Percentiles rank a stretch among this genome's conserved stretches.
Evolutionary conservation across 163 green algal species (phyloP).

Genomic region (Scenedesmus sp.): DNA sequence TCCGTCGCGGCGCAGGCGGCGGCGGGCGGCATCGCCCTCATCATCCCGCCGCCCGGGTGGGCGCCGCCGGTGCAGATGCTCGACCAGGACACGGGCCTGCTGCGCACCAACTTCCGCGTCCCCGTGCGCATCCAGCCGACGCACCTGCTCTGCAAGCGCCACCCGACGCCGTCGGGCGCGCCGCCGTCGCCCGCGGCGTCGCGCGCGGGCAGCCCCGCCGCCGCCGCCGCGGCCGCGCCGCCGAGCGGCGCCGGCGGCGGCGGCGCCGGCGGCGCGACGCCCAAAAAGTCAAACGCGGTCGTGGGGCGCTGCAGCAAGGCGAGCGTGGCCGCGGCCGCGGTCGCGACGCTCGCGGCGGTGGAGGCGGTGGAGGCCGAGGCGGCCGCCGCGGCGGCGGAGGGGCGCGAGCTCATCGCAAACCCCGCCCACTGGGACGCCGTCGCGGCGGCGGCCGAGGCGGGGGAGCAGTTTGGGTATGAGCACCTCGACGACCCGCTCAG

Average conservation of each 20-base stretch:
- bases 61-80: constrained; percentile 78
- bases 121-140: constrained; percentile 38
- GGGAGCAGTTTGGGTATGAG: constrained; percentile 47
- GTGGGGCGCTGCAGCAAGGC: constrained; percentile 32
- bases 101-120: constrained; percentile 34
- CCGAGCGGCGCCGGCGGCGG: too few species aligned
- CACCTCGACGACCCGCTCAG: constrained; percentile 29
- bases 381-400: background rate
- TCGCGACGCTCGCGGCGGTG: background rate
- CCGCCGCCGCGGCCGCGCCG: too few species aligned
- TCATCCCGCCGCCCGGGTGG: constrained; percentile 82
- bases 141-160: constrained; percentile 43
- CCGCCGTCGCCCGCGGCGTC: constrained; percentile 17
- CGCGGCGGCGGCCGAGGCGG: constrained; percentile 20
- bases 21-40: constrained; percentile 80
- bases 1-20: constrained; percentile 74
- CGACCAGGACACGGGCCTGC: constrained; percentile 40
- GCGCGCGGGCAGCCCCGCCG: too few species aligned
- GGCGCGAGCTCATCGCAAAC: constrained; percentile 7
- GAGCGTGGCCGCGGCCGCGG: constrained; percentile 11
- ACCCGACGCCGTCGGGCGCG: constrained; percentile 22
- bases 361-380: background rate
- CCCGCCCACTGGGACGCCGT: constrained; percentile 34
- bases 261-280: too few species aligned
- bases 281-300: constrained; percentile 8